Percentiles rank a stretch among this genome's conserved stretches.
These are phyloP conservation scores for Pseudogymnoascus sp. DNA, from an alignment of 2,329 filamentous ascomycete species.

Conservation along the genomic window DNA sequence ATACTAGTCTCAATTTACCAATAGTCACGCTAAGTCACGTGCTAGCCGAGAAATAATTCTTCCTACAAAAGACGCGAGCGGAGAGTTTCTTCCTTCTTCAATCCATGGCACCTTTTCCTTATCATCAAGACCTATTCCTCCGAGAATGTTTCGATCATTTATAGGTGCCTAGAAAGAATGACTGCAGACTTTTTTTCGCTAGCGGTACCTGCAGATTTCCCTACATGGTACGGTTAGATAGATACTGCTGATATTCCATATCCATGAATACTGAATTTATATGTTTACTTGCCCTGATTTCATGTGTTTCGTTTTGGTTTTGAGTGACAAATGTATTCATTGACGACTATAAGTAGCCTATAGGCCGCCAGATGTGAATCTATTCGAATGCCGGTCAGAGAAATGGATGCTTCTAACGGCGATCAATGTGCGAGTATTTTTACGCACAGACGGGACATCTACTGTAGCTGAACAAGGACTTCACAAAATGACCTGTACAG, in stretches of 20 bases:
- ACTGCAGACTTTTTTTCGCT: conserved; percentile 91
- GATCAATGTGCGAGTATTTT: neutral
- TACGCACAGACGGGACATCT: neutral
- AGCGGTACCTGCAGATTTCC: conserved; percentile 72
- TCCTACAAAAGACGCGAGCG: conserved; percentile 7
- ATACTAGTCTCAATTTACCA: neutral
- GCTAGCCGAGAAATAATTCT: conserved; percentile 3
- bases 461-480: neutral
- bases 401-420: too few species aligned
- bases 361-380: neutral
- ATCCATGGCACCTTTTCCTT: conserved; percentile 76
- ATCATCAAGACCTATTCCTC: conserved; percentile 77
- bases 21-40: conserved; percentile 16
- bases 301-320: neutral
- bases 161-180: conserved; percentile 73
- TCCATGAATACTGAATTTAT: neutral
- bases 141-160: conserved; percentile 88
- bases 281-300: neutral
- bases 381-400: neutral
- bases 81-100: conserved; percentile 34
- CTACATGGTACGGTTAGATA: conserved; percentile 95
- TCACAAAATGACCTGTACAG: neutral
- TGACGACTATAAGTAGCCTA: neutral
- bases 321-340: neutral
- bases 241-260: conserved; percentile 71